These are phyloP conservation scores for Arabidopsis hybrid DNA, from an alignment of 441 rosid genomes.

Conservation along the genomic window DNA sequence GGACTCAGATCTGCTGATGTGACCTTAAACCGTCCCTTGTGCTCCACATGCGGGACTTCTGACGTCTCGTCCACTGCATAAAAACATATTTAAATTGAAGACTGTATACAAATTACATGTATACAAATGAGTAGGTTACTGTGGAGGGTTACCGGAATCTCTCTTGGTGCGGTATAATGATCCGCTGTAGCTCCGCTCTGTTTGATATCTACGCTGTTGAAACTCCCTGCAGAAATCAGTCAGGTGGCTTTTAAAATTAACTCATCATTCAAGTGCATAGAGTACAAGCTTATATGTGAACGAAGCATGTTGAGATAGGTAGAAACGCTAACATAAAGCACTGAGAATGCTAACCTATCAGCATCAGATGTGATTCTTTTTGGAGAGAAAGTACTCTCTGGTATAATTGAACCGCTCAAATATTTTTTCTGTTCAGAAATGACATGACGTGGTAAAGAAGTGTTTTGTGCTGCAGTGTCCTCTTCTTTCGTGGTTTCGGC, in stretches of 20 bases:
- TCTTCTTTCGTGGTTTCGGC: constrained; percentile 55
- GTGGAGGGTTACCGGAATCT: constrained; percentile 64
- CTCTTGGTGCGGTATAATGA: constrained; percentile 70
- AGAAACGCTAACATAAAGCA: constrained; percentile 18
- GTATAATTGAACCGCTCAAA: constrained; percentile 75
- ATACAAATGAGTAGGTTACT: constrained; percentile 46
- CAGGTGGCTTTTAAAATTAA: constrained; percentile 12
- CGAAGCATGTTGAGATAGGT: constrained; percentile 17
- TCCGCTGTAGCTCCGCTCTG: constrained; percentile 86
- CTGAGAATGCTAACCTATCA: constrained; percentile 64
- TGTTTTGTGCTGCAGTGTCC: constrained; percentile 55
- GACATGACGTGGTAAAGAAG: constrained; percentile 53
- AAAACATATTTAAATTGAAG: neutral
- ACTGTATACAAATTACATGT: constrained; percentile 12
- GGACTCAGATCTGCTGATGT: constrained; percentile 89
- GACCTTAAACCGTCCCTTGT: constrained; percentile 92
- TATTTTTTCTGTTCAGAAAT: constrained; percentile 57
- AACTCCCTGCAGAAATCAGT: constrained; percentile 62
- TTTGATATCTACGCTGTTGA: constrained; percentile 63
- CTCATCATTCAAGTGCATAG: constrained; percentile 31
- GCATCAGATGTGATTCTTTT: constrained; percentile 64
- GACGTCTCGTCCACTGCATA: constrained; percentile 70
- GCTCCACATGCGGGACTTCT: constrained; percentile 81
- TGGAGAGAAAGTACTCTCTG: constrained; percentile 63
- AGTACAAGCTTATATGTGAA: constrained; percentile 30